Base-by-base conservation (phyloP, 495 filamentous ascomycete genomes). In the Tetracladium marchalianum region DNA sequence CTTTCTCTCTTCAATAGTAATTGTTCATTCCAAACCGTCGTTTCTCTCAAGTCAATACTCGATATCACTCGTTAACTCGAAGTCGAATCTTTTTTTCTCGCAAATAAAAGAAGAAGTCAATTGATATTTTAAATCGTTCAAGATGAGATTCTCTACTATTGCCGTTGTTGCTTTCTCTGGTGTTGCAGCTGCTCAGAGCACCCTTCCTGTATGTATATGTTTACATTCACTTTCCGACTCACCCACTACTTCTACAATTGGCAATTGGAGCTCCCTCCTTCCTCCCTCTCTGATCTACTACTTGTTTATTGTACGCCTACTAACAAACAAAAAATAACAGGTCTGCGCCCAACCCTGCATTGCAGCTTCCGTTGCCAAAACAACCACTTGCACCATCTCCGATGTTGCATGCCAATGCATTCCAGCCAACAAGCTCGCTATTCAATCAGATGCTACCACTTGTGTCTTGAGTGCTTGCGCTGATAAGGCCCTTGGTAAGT, bases 381-480 rank as follows among this genome's bases (percentile, higher is more conserved):
- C 59, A 43, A 66, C 66, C 27, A 58, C 49, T 33, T 72, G 69
- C 57, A 48, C 31, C 16, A 22, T 33, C 22, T 52, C 47, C 43
- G 69, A 73, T 60, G 63, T 61, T 52, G 36, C 52, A 35, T 73
- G 71, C 59, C 62, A 67, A 50, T 75, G 71, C 60, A 36, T 51
- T 8, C 31, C 49, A 42, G 41, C 39, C 31, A 57, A 68, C 50
- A 51, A 59, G 35, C 52, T 59, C 27, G 35, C 50, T 24, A 47
- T 72, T 35, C 55, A 56, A 16, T 8, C 42, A 6, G 52, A 44
- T 11, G 68, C 65, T 35, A 66, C 64, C 13, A 15, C 37, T 36
- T 69, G 67, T 49, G 66, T 73, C 10, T 35, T 48, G 18, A 46
- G 5, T 24, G 39, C 43, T 31, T 49, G 46, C 31, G 50, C 51